Evolutionary conservation across 257 asterid genomes (phyloP).

Genomic region (Dorcoceras hygrometricum): DNA sequence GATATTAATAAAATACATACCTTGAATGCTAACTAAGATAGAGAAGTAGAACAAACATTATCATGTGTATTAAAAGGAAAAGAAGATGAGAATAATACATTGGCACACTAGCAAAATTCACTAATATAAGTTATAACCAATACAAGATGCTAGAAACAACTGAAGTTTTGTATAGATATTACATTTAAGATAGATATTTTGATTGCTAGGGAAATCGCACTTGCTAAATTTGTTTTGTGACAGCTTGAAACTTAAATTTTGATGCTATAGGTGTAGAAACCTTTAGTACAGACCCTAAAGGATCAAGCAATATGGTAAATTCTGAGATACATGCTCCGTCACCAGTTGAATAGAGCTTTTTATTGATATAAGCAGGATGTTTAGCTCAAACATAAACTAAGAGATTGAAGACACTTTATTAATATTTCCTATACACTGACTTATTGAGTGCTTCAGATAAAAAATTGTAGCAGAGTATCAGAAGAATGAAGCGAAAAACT

Average conservation of each 20-base stretch:
- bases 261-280: not conserved
- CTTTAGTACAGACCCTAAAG: not conserved
- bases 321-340: not conserved
- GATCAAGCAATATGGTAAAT: not conserved
- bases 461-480: not conserved
- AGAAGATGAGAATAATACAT: constrained; percentile 10
- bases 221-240: not conserved
- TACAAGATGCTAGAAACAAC: not conserved
- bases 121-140: not conserved
- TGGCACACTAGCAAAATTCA: not conserved
- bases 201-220: not conserved
- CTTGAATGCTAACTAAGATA: constrained; percentile 18
- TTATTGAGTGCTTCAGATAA: not conserved
- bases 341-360: not conserved
- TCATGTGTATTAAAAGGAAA: not conserved
- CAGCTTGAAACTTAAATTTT: too few species aligned
- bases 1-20: not conserved
- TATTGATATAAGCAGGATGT: not conserved
- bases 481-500: not conserved
- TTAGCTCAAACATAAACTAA: not conserved
- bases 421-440: not conserved
- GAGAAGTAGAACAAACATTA: constrained; percentile 4
- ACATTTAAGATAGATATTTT: not conserved
- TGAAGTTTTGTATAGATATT: not conserved
- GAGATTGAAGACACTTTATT: not conserved